Base-by-base conservation (phyloP, 106 monocot genomes). In the Dendrobium officinale region DNA sequence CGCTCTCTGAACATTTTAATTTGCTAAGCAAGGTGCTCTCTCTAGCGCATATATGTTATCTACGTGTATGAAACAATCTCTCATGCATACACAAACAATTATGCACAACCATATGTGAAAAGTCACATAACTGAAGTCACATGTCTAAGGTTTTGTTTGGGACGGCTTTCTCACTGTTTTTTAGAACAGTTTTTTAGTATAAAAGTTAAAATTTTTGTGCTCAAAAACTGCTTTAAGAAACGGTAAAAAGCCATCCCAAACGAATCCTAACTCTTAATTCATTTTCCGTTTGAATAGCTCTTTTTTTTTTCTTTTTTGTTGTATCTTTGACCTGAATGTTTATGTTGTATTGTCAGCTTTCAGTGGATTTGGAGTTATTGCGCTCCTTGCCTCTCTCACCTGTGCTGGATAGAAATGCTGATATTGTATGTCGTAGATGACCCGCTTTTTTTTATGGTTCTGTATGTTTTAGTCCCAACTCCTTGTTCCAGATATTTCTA, bases 321-420 rank as follows among this genome's bases (percentile, higher is more conserved):
- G 15, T 31, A 70, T 31, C 33, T 67, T 22, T 9, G 44, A 44
- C 17, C 44, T 49, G 5, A 66, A 24, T 67, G 59, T 3, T 47
- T 27, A 24, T 76, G 76, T 15, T 76, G 47, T 11, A 49, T 70
- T 26, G 73, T 42, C 87, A 93, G 93, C 84, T 95, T 55, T 96
- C 93, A 37, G 67, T 91, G 79, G 90, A 97, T 59, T 80, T 89
- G 74, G 92, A 97, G 76, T 87, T 88, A 81, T 94, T 94, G 79
- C 83, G 84, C 74, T 94, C 90, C 79, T 89, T 97, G 83, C 87
- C 90, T 81, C 87, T 97, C 22, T 82, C 90, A 44, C 92, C 94
- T 84, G 82, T 88, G 19, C 86, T 86, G 49, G 87, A 85, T 70
- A 41, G 61, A 78, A 80, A 70, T 79, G 77, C 47, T 56, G 76